Evolutionary conservation across 2,329 filamentous ascomycete species (phyloP), one percentile per base, ranked within the genome.

Genomic region (Fusarium agapanthi): DNA sequence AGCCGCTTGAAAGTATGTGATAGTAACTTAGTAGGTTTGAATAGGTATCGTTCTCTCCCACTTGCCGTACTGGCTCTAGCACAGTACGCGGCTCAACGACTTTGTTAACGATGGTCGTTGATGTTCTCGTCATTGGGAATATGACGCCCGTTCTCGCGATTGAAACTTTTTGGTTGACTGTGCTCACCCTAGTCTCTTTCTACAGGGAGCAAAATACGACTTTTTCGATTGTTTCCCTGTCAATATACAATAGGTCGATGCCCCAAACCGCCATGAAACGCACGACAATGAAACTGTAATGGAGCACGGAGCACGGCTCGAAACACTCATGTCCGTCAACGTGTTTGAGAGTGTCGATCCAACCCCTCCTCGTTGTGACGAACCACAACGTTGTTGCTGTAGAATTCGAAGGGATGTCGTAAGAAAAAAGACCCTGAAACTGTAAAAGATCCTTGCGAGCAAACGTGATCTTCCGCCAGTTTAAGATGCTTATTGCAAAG

Each of bases 271-370:
- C 47, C 66, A 70, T 76, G 67, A 76, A 76, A 76, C 74, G 67
- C 48, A 50, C 48, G 50, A 67, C 65, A 43, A 37, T 74, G 74
- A 74, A 70, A 69, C 66, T 44, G 44, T 57, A 38, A 51, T 51
- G 61, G 66, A 67, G 70, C 66, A 73, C 50, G 61, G 66, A 41
- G 70, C 48, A 71, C 34, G 41, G 57, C 53, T 43, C 71, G 67
- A 73, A 73, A 73, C 71, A 60, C 57, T 71, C 48, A 53, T 44
- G 57, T 59, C 54, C 51, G 61, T 51, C 51, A 61, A 51, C 37
- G 54, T 50, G 69, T 76, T 75, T 76, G 74, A 76, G 57, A 71
- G n/a, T 44, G 71, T 40, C 64, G 71, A 74, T 61, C 56, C 41
- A 55, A 45, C 58, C 55, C 41, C 56, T 41, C 55, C 58, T 61